phyloP scores from a whole-genome alignment of 2,329 filamentous ascomycete genomes.

The Nemania sp. region DNA sequence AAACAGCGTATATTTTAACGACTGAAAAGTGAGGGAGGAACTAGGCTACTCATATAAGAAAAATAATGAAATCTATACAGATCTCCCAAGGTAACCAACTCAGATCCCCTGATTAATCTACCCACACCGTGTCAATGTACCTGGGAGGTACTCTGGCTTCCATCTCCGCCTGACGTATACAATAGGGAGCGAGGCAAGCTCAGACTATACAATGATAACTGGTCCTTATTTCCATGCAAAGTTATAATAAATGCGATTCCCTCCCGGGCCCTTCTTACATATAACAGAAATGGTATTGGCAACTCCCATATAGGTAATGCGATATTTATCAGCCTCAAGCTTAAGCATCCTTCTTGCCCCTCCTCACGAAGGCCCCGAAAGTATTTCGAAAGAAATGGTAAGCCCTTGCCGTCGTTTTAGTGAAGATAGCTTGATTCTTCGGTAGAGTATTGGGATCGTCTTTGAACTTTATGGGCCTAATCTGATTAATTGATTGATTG shows the following conservation, averaged over 20 bases:
- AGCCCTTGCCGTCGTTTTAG: not conserved
- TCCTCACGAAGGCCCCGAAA: too few species aligned
- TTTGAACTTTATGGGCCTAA: not conserved
- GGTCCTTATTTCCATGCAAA: not conserved
- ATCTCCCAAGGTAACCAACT: too few species aligned
- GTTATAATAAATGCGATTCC: not conserved
- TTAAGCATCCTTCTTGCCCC: not conserved
- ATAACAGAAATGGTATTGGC: not conserved
- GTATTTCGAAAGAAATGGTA: not conserved
- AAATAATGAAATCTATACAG: too few species aligned
- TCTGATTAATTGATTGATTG: too few species aligned
- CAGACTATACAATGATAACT: not conserved
- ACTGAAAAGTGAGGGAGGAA: too few species aligned
- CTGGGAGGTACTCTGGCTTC: too few species aligned
- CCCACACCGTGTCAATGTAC: too few species aligned
- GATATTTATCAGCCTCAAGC: not conserved
- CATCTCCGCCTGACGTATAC: too few species aligned
- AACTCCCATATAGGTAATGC: not conserved
- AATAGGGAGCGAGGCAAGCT: too few species aligned
- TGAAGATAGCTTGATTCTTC: not conserved
- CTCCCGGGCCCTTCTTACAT: not conserved
- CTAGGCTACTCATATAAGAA: too few species aligned
- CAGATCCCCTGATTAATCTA: too few species aligned
- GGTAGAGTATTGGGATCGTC: not conserved
- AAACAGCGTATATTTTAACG: too few species aligned